Evolutionary conservation across 2,329 filamentous ascomycete genomes (phyloP).

Genomic region (Diaporthe ampelina): DNA sequence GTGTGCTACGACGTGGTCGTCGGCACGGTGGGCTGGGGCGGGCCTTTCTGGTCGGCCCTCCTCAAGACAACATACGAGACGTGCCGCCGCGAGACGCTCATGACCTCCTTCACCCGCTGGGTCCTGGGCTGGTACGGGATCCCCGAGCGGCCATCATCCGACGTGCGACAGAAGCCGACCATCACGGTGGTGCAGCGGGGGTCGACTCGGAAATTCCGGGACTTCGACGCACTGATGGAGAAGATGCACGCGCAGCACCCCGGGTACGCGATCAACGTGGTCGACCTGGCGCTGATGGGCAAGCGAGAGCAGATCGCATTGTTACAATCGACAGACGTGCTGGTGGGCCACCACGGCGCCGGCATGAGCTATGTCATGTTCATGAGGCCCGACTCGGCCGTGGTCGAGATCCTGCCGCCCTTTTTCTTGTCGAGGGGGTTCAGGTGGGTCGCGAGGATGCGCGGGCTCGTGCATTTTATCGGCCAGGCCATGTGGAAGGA

Average conservation of each 20-base stretch:
- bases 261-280: constrained; percentile 38
- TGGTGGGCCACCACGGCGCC: constrained; percentile 45
- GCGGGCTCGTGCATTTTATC: constrained; percentile 36
- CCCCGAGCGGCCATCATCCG: not conserved
- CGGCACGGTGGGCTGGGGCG: constrained; percentile 23
- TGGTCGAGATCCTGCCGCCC: constrained; percentile 41
- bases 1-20: constrained; percentile 31
- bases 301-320: constrained; percentile 44
- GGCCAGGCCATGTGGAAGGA: constrained; percentile 36
- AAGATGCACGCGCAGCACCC: constrained; percentile 33
- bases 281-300: constrained; percentile 42
- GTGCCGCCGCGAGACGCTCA: constrained; percentile 31
- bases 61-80: constrained; percentile 26
- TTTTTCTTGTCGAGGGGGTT: constrained; percentile 32
- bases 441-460: constrained; percentile 38
- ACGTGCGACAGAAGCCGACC: not conserved
- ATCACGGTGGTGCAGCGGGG: constrained; percentile 33
- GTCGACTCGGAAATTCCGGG: constrained; percentile 28
- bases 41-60: constrained; percentile 29
- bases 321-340: constrained; percentile 43
- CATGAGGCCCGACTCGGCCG: constrained; percentile 43
- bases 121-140: not conserved
- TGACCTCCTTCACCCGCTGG: constrained; percentile 8
- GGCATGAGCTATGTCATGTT: constrained; percentile 47
- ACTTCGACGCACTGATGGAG: not conserved